These are phyloP conservation scores for Citrus hindsii DNA, from an alignment of 345 rosid genomes.

Conservation along the genomic window DNA sequence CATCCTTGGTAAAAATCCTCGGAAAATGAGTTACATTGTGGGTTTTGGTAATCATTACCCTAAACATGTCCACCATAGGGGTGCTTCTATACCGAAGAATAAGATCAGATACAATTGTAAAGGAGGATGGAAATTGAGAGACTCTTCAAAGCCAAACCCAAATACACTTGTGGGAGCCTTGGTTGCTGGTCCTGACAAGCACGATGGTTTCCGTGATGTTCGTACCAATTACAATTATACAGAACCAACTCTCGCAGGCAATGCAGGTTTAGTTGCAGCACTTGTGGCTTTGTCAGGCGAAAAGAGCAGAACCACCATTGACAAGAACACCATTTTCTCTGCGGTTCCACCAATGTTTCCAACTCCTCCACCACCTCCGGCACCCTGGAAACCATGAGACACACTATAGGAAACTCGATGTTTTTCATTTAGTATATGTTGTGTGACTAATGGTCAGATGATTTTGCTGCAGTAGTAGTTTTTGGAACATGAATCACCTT, in stretches of 20 bases:
- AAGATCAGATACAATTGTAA: constrained; percentile 79
- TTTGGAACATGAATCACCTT: constrained; percentile 18
- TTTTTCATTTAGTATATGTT: background rate
- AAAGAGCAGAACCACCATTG: constrained; percentile 44
- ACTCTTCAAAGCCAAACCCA: constrained; percentile 75
- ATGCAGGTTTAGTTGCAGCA: constrained; percentile 91
- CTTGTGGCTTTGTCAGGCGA: constrained; percentile 90
- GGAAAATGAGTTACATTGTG: constrained; percentile 87
- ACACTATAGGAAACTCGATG: background rate
- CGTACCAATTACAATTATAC: constrained; percentile 93
- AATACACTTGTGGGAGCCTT: constrained; percentile 86
- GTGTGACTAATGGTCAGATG: constrained; percentile 24
- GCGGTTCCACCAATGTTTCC: constrained; percentile 96
- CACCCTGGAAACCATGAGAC: constrained; percentile 91
- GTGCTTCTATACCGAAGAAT: constrained; percentile 87
- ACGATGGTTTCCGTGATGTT: constrained; percentile 78
- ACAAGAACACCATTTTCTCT: constrained; percentile 92
- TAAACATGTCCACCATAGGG: constrained; percentile 83
- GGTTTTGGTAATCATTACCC: constrained; percentile 86
- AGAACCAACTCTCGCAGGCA: constrained; percentile 91
- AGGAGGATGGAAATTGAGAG: constrained; percentile 99
- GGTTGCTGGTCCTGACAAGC: constrained; percentile 99
- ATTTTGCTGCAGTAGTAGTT: constrained; percentile 27
- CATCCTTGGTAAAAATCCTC: constrained; percentile 90
- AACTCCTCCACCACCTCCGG: constrained; percentile 95